Evolutionary conservation across 371 early-diverging fungal genomes (phyloP).

Genomic region (Rhizopus delemar): DNA sequence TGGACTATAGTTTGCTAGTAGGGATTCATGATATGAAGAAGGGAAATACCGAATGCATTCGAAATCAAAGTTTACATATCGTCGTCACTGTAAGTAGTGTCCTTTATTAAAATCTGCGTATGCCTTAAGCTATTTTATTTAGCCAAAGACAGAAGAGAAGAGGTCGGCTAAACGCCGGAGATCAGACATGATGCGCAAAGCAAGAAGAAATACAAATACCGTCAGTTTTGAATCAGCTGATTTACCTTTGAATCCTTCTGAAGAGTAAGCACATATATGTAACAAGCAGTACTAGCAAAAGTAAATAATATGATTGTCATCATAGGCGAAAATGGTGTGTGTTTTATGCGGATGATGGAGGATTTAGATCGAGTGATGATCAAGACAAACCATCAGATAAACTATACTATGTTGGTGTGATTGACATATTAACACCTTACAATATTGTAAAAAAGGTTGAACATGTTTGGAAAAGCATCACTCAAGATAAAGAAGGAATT

Average conservation of each 20-base stretch:
- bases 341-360: constrained; percentile 89
- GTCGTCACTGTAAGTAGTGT: constrained; percentile 52
- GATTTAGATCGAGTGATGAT: constrained; percentile 76
- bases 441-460: constrained; percentile 81
- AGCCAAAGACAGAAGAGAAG: constrained; percentile 47
- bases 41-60: constrained; percentile 85
- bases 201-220: constrained; percentile 66
- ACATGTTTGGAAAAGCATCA: constrained; percentile 80
- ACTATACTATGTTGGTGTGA: constrained; percentile 90
- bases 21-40: constrained; percentile 84
- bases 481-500: constrained; percentile 70
- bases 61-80: constrained; percentile 83
- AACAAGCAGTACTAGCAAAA: background rate
- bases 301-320: background rate
- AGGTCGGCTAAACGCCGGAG: constrained; percentile 41
- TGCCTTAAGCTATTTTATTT: constrained; percentile 1
- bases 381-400: constrained; percentile 62
- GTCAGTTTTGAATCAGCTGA: constrained; percentile 54
- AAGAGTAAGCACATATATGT: constrained; percentile 29
- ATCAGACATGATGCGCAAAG: constrained; percentile 61
- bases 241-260: constrained; percentile 45
- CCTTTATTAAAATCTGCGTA: background rate
- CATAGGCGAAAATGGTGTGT: constrained; percentile 61
- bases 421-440: constrained; percentile 94
- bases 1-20: constrained; percentile 95